phyloP scores from a whole-genome alignment of 257 asterid species.

The Echium plantagineum region DNA sequence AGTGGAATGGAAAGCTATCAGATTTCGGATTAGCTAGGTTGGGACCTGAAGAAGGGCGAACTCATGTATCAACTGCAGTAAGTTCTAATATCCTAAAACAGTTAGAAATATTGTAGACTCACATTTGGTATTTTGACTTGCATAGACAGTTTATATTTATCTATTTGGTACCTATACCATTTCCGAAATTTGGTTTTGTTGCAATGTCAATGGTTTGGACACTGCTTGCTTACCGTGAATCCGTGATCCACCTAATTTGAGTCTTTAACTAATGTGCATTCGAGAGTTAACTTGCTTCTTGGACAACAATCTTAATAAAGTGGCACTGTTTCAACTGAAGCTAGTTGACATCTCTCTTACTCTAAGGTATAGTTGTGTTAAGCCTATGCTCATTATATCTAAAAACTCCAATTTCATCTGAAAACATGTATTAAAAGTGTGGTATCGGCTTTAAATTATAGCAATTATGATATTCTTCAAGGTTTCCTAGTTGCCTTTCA shows the following conservation, averaged over 20 bases:
- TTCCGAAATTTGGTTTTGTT: not conserved
- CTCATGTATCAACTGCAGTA: slow-evolving; percentile 52
- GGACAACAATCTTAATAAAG: too few relatives aligned
- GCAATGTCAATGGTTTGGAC: too few relatives aligned
- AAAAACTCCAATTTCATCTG: too few relatives aligned
- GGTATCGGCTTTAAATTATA: not conserved
- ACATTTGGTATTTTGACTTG: not conserved
- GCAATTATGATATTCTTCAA: not conserved
- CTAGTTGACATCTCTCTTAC: too few relatives aligned
- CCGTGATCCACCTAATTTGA: too few relatives aligned
- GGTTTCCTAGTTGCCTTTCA: not conserved
- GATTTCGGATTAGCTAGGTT: slow-evolving; percentile 46
- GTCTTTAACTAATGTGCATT: too few relatives aligned
- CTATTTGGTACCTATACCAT: not conserved
- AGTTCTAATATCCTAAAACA: not conserved
- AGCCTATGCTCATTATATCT: too few relatives aligned
- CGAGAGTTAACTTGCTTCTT: too few relatives aligned
- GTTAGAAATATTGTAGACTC: not conserved
- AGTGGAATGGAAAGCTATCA: slow-evolving; percentile 40
- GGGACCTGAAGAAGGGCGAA: slow-evolving; percentile 40
- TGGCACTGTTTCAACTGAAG: too few relatives aligned
- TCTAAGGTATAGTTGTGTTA: too few relatives aligned
- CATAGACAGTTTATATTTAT: not conserved
- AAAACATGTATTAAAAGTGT: too few relatives aligned
- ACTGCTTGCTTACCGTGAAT: too few relatives aligned